These are phyloP conservation scores for Cyclostephanos invisitatus DNA, from an alignment of 108 stramenopile genomes.

Conservation along the genomic window DNA sequence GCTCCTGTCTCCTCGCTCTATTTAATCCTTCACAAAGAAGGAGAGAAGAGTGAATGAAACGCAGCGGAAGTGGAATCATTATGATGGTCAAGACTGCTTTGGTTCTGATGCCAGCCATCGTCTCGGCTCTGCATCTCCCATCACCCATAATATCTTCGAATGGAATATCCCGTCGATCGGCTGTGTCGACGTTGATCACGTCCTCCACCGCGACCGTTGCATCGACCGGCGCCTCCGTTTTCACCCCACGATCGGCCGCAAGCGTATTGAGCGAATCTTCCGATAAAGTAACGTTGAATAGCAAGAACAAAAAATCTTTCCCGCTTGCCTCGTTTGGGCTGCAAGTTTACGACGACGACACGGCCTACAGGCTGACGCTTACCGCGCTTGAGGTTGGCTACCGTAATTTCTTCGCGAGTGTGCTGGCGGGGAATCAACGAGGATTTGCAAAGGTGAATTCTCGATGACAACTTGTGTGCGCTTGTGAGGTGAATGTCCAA, in stretches of 20 bases:
- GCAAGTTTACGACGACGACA: slow-evolving; percentile 74
- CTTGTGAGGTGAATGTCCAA: background rate
- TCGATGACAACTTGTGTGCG: background rate
- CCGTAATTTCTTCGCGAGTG: slow-evolving; percentile 79
- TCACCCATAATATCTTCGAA: slow-evolving; percentile 7
- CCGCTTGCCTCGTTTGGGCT: slow-evolving; percentile 75
- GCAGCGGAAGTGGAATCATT: background rate
- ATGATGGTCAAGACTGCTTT: background rate
- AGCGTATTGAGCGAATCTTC: slow-evolving; percentile 1
- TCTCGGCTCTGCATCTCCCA: slow-evolving; percentile 24
- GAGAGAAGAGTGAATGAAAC: too few species aligned
- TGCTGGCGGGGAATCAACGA: slow-evolving; percentile 76
- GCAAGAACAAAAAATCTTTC: slow-evolving; percentile 52
- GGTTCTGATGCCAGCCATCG: background rate
- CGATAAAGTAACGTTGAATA: slow-evolving; percentile 28
- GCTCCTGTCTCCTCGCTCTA: too few species aligned
- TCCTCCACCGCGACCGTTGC: slow-evolving; percentile 23
- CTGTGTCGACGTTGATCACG: slow-evolving; percentile 25
- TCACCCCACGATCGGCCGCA: slow-evolving; percentile 12
- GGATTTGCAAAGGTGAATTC: slow-evolving; percentile 59
- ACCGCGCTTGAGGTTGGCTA: slow-evolving; percentile 73
- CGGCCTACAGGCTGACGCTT: slow-evolving; percentile 71
- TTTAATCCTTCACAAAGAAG: too few species aligned
- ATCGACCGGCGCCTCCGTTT: background rate
- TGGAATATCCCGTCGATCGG: slow-evolving; percentile 43